A percentile compares a stretch with the other conserved stretches of the same genome.
Conservation (phyloP, 805 yeast genomes). For the Candida nitratophila region DNA sequence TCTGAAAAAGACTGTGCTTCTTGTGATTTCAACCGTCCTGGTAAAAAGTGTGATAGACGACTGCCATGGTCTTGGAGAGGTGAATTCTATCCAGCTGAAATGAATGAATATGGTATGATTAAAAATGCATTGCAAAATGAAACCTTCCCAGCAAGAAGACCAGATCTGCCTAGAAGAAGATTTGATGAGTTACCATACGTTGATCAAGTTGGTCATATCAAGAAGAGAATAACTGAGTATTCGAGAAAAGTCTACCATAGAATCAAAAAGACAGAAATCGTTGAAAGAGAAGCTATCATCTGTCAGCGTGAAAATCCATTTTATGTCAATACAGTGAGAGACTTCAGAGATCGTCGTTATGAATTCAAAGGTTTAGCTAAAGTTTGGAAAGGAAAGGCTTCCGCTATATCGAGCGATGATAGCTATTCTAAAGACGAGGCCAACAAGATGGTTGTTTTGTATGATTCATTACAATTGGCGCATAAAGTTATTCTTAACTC, state of each 20-base stretch:
- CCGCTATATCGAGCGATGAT: conserved; percentile 47
- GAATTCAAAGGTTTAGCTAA: conserved; percentile 92
- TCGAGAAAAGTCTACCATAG: conserved; percentile 81
- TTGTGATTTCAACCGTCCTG: conserved; percentile 95
- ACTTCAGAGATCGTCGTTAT: conserved; percentile 92
- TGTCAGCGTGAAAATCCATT: conserved; percentile 98
- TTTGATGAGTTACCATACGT: conserved; percentile 72
- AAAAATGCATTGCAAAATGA: conserved; percentile 78
- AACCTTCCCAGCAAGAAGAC: conserved; percentile 55
- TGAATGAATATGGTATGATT: conserved; percentile 87
- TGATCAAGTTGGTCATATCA: conserved; percentile 71
- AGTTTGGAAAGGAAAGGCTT: conserved; percentile 82
- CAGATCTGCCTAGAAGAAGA: conserved; percentile 49
- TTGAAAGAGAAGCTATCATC: conserved; percentile 86
- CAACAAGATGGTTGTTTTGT: conserved; percentile 83
- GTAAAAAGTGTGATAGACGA: conserved; percentile 85
- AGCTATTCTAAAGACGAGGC: conserved; percentile 77
- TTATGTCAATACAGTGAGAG: conserved; percentile 89
- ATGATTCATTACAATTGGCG: conserved; percentile 93
- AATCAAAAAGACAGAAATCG: conserved; percentile 72
- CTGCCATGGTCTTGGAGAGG: conserved; percentile 99
- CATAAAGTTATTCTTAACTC: conserved; percentile 95
- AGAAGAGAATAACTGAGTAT: conserved; percentile 74
- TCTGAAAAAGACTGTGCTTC: conserved; percentile 93
- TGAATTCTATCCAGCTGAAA: conserved; percentile 84